Conservation (phyloP, 2,329 filamentous ascomycete genomes). For the Beauveria scarabaeidicola region DNA sequence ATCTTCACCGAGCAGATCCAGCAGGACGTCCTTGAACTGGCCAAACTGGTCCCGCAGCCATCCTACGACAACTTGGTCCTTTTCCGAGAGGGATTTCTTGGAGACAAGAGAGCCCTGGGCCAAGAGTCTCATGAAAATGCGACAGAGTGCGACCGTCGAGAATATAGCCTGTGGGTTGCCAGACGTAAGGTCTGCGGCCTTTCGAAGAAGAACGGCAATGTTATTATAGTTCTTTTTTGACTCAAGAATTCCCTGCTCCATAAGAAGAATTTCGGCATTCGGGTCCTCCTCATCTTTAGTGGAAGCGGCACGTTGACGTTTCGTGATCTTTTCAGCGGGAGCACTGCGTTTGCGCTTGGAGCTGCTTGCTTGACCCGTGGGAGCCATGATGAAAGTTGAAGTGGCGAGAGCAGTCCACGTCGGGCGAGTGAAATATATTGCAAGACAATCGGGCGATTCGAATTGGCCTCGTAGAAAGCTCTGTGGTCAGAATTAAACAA, state of each 20-base stretch:
- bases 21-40: conserved; percentile 59
- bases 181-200: conserved; percentile 37
- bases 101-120: conserved; percentile 62
- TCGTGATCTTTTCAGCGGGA: conserved; percentile 36
- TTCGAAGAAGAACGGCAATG: conserved; percentile 62
- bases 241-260: conserved; percentile 75
- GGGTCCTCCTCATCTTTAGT: conserved; percentile 41
- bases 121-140: conserved; percentile 76
- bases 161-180: conserved; percentile 49
- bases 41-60: conserved; percentile 72
- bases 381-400: conserved; percentile 19
- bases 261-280: conserved; percentile 58
- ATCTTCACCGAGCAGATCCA: conserved; percentile 53
- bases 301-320: conserved; percentile 39
- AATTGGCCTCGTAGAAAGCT: background rate
- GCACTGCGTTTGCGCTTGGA: conserved; percentile 46
- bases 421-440: background rate
- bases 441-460: background rate
- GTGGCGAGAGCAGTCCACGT: background rate
- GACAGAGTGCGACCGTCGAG: conserved; percentile 72
- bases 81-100: conserved; percentile 57
- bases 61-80: conserved; percentile 62
- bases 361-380: conserved; percentile 20
- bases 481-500: background rate
- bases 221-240: conserved; percentile 91